A percentile compares a stretch with the other conserved stretches of the same genome.
phyloP scores from a whole-genome alignment of 495 filamentous ascomycete species.

The Neurospora sp. region DNA sequence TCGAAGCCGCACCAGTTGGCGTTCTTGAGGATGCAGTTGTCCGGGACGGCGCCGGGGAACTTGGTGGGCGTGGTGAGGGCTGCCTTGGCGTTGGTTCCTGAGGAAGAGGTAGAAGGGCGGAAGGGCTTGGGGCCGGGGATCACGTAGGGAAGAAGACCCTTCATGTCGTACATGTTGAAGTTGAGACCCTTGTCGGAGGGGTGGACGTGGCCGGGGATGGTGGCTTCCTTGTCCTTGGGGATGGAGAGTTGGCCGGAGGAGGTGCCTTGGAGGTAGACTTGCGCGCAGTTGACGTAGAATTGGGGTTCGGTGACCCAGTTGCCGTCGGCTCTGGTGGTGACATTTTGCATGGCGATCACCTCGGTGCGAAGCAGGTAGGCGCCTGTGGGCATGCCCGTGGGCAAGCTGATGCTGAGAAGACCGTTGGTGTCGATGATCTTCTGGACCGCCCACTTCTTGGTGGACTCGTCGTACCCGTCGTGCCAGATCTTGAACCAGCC shows the following conservation, averaged over 20 bases:
- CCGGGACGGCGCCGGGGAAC: slow-evolving; percentile 36
- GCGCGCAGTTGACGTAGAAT: slow-evolving; percentile 61
- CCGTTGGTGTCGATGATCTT: slow-evolving; percentile 55
- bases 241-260: slow-evolving; percentile 26
- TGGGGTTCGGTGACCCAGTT: slow-evolving; percentile 45
- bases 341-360: slow-evolving; percentile 57
- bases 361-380: slow-evolving; percentile 62
- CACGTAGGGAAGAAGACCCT: slow-evolving; percentile 35
- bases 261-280: slow-evolving; percentile 48
- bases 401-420: slow-evolving; percentile 49
- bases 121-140: slow-evolving; percentile 50
- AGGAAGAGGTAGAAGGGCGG: slow-evolving; percentile 9
- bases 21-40: slow-evolving; percentile 49
- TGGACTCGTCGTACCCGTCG: slow-evolving; percentile 45
- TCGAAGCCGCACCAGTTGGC: slow-evolving; percentile 63
- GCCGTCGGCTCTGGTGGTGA: slow-evolving; percentile 17
- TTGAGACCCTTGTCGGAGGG: slow-evolving; percentile 41
- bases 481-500: slow-evolving; percentile 80
- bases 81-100: slow-evolving; percentile 1
- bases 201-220: slow-evolving; percentile 55
- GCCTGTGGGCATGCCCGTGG: slow-evolving; percentile 48
- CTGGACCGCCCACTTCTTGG: slow-evolving; percentile 56
- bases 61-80: slow-evolving; percentile 18
- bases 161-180: slow-evolving; percentile 49
- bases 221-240: slow-evolving; percentile 36